These are phyloP conservation scores for Fusarium sp. DNA, from an alignment of 2,329 filamentous ascomycete species.

Conservation along the genomic window DNA sequence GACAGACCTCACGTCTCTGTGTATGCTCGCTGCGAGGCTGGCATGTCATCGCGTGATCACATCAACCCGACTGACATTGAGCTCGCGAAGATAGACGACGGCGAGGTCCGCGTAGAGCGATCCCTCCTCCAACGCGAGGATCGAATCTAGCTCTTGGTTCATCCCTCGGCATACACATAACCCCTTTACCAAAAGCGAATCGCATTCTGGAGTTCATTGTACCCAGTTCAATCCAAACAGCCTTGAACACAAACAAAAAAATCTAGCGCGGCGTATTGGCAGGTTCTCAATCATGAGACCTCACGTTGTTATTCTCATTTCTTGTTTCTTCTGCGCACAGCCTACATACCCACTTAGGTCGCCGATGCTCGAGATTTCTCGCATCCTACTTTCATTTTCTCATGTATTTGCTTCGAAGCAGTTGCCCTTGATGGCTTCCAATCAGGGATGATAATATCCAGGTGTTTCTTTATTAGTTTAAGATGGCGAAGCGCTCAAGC, in stretches of 20 bases:
- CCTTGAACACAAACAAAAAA: slow-evolving; percentile 24
- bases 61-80: slow-evolving; percentile 53
- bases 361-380: slow-evolving; percentile 26
- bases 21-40: slow-evolving; percentile 49
- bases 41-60: slow-evolving; percentile 30
- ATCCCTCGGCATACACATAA: slow-evolving; percentile 11
- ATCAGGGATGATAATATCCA: slow-evolving; percentile 7
- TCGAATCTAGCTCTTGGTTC: slow-evolving; percentile 37
- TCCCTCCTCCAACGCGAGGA: slow-evolving; percentile 54
- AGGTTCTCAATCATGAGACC: slow-evolving; percentile 15
- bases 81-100: slow-evolving; percentile 50
- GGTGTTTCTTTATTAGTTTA: slow-evolving; percentile 14
- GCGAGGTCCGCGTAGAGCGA: slow-evolving; percentile 51
- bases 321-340: slow-evolving; percentile 14
- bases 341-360: slow-evolving; percentile 16
- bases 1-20: slow-evolving; percentile 40
- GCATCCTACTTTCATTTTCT: slow-evolving; percentile 25
- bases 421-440: slow-evolving; percentile 4
- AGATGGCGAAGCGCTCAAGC: slow-evolving; percentile 34
- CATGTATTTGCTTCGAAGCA: slow-evolving; percentile 4
- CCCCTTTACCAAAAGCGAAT: slow-evolving; percentile 2
- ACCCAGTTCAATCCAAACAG: neutral
- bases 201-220: slow-evolving; percentile 24
- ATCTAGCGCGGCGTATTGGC: slow-evolving; percentile 42
- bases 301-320: slow-evolving; percentile 13